phyloP scores from a whole-genome alignment of 2,329 filamentous ascomycete genomes.

The Diaporthe aspalathi region DNA sequence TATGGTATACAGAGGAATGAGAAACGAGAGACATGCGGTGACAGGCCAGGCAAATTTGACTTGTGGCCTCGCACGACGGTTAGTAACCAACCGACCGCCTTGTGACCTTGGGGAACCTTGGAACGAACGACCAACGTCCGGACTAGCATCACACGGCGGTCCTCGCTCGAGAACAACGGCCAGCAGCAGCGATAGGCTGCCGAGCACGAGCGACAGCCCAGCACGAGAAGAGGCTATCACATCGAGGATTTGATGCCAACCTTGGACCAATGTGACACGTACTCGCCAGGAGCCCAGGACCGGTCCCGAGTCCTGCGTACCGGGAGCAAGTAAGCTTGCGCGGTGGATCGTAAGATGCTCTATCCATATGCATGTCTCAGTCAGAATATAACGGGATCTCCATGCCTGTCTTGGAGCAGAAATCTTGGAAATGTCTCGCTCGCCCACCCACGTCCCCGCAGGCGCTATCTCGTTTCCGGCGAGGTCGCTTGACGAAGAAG shows the following conservation, averaged over 20 bases:
- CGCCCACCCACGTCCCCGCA: slow-evolving; percentile 29
- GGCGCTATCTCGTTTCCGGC: slow-evolving; percentile 32
- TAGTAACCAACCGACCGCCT: background rate
- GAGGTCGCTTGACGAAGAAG: slow-evolving; percentile 20
- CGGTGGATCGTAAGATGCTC: slow-evolving; percentile 23
- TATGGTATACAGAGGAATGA: slow-evolving; percentile 21
- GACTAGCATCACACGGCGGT: background rate
- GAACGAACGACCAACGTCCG: slow-evolving; percentile 5
- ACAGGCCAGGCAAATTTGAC: slow-evolving; percentile 31
- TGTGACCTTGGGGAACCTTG: background rate
- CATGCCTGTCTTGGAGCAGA: slow-evolving; percentile 35
- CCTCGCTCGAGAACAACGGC: slow-evolving; percentile 18
- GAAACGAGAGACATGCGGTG: slow-evolving; percentile 37
- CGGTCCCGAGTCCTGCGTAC: slow-evolving; percentile 11
- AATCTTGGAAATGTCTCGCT: slow-evolving; percentile 35
- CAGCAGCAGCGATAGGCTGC: slow-evolving; percentile 10
- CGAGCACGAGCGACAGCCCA: slow-evolving; percentile 2
- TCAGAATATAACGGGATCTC: slow-evolving; percentile 31
- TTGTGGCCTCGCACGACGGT: slow-evolving; percentile 25
- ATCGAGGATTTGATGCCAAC: background rate
- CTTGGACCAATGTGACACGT: background rate
- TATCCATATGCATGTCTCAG: slow-evolving; percentile 37
- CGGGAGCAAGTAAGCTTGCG: slow-evolving; percentile 19
- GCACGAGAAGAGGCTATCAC: background rate
- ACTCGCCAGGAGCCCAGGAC: background rate